Evolutionary conservation across 2,329 filamentous ascomycete species (phyloP).

Genomic region (Periglandula ipomoeae): DNA sequence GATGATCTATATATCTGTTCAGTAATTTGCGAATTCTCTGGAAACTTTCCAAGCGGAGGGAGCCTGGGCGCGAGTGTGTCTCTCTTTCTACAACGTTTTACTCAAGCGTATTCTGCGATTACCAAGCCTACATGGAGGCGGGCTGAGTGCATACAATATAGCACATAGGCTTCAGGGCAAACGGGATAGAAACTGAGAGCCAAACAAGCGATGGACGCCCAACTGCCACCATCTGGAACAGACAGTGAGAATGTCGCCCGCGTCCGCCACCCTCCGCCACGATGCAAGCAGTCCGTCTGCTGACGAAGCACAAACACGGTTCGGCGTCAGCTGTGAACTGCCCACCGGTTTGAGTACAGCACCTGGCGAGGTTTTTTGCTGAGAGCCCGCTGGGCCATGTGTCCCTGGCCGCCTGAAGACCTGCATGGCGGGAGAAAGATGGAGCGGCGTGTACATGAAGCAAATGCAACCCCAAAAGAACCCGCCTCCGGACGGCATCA

Average conservation of each 20-base stretch:
- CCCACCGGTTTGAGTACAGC: not conserved
- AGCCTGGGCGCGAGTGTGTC: no score
- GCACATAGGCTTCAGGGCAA: no score
- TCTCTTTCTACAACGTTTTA: no score
- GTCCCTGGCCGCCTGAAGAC: constrained; percentile 13
- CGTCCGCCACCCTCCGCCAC: constrained; percentile 6
- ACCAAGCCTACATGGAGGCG: no score
- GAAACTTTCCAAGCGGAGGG: no score
- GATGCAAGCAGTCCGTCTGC: constrained; percentile 8
- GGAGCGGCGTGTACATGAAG: not conserved
- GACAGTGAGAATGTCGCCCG: not conserved
- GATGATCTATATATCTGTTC: no score
- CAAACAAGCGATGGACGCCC: not conserved
- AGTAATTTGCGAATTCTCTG: no score
- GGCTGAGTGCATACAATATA: no score
- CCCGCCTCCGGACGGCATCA: not conserved
- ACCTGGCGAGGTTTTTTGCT: not conserved
- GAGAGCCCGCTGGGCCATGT: constrained; percentile 3
- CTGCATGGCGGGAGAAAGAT: constrained; percentile 6
- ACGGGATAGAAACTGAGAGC: no score
- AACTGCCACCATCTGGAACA: constrained; percentile 1
- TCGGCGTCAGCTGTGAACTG: not conserved
- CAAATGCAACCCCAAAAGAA: not conserved
- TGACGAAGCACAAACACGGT: not conserved
- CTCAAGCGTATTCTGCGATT: no score